Percentiles rank a stretch among this genome's conserved stretches.
Conservation (phyloP, 257 asterid species). For the Nicotiana tomentosiformis region DNA sequence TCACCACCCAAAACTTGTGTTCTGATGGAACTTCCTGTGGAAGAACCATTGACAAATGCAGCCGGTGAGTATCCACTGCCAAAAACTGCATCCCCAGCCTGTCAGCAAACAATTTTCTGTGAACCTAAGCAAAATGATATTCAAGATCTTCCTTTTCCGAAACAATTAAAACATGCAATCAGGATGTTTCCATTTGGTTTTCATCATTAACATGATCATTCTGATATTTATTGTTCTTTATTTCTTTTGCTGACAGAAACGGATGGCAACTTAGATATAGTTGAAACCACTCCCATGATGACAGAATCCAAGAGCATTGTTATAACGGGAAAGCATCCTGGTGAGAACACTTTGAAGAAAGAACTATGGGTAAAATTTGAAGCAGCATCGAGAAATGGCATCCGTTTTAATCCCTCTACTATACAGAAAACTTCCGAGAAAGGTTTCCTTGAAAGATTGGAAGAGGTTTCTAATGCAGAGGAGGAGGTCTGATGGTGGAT, state of each 20-base stretch:
- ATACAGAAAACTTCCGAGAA: constrained; percentile 24
- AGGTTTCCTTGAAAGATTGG: constrained; percentile 76
- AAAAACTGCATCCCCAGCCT: constrained; percentile 6
- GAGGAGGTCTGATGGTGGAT: neutral
- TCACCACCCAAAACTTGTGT: constrained; percentile 95
- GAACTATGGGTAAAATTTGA: constrained; percentile 88
- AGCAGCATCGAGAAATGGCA: constrained; percentile 57
- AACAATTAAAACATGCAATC: constrained; percentile 17
- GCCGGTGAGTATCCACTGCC: constrained; percentile 18
- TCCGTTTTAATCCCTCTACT: constrained; percentile 23
- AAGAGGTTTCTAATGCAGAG: constrained; percentile 44
- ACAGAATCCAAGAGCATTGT: constrained; percentile 46
- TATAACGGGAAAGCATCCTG: constrained; percentile 59
- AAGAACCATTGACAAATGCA: constrained; percentile 17
- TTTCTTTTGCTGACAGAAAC: constrained; percentile 23
- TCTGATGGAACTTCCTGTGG: constrained; percentile 66
- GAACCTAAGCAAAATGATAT: constrained; percentile 8
- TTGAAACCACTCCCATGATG: constrained; percentile 59
- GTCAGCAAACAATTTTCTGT: constrained; percentile 10
- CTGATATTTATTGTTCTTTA: neutral
- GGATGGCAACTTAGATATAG: constrained; percentile 24
- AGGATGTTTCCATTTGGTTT: constrained; percentile 22
- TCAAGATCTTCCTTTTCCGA: constrained; percentile 15
- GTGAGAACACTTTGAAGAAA: constrained; percentile 95
- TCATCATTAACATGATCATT: neutral